A percentile compares a stretch with the other conserved stretches of the same genome.
Conservation (phyloP, 1,139 yeast species). For the Geotrichum phurueaensis region DNA sequence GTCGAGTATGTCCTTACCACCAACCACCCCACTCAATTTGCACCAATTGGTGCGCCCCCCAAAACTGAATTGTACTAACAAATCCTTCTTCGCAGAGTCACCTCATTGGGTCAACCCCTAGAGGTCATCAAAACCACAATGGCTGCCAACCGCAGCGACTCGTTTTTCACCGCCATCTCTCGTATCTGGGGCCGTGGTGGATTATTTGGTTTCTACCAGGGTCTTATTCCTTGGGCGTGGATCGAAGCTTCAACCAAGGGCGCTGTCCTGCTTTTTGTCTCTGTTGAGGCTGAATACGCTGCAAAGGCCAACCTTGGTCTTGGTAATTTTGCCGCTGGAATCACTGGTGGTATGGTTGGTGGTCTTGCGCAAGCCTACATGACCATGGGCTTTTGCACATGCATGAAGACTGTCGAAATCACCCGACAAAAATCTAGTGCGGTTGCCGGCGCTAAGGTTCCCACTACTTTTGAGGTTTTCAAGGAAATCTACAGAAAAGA, state of each 20-base stretch:
- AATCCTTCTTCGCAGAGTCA: constrained; percentile 45
- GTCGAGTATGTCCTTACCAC: constrained; percentile 47
- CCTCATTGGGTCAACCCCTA: constrained; percentile 95
- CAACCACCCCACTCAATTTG: not conserved
- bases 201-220: constrained; percentile 84
- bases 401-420: constrained; percentile 97
- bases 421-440: constrained; percentile 80
- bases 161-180: constrained; percentile 62
- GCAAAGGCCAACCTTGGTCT: constrained; percentile 56
- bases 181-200: constrained; percentile 94
- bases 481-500: constrained; percentile 74
- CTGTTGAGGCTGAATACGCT: constrained; percentile 83
- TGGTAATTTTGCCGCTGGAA: constrained; percentile 73
- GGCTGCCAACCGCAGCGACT: constrained; percentile 87
- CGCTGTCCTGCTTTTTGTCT: constrained; percentile 88
- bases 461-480: constrained; percentile 80
- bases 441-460: constrained; percentile 54
- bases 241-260: constrained; percentile 98
- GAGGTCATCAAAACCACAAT: constrained; percentile 95
- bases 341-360: constrained; percentile 91
- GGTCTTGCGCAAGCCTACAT: constrained; percentile 94
- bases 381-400: constrained; percentile 95
- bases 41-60: not conserved
- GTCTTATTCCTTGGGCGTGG: constrained; percentile 99
- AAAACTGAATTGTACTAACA: not conserved